A percentile compares a stretch with the other conserved stretches of the same genome.
Evolutionary conservation across 495 filamentous ascomycete species (phyloP).

Genomic region (Extremus antarcticus): DNA sequence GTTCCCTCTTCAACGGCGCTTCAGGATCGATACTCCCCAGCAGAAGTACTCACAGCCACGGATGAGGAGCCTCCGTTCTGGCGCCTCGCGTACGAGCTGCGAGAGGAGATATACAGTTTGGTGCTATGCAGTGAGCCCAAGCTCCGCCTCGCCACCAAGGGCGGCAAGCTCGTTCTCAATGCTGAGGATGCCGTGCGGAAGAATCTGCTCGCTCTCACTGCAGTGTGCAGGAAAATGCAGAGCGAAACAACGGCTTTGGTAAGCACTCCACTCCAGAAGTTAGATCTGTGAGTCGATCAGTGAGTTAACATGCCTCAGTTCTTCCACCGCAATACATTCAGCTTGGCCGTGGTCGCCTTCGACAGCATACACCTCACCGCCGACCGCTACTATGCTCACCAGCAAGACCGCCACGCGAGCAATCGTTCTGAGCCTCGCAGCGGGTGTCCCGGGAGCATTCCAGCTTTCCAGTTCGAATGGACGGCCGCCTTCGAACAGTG

Average conservation of each 20-base stretch:
- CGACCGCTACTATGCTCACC: too few species aligned
- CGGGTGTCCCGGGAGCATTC: background rate
- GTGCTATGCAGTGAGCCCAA: background rate
- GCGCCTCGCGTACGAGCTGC: background rate
- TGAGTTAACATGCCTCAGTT: too few species aligned
- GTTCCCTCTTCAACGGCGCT: too few species aligned
- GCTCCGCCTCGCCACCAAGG: background rate
- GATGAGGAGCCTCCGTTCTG: background rate
- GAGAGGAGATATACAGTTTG: background rate
- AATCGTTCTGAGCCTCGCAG: too few species aligned
- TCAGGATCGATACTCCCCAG: too few species aligned
- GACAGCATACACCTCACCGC: too few species aligned
- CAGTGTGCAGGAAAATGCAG: background rate
- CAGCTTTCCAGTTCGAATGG: background rate
- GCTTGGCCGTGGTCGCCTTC: background rate
- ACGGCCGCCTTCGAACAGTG: background rate
- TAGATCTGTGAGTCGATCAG: too few species aligned
- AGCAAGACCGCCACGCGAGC: too few species aligned
- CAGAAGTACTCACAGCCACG: too few species aligned
- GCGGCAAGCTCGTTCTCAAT: background rate
- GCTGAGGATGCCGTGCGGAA: background rate
- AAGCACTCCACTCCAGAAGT: too few species aligned
- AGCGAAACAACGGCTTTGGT: background rate
- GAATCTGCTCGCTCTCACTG: background rate
- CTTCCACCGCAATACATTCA: background rate